Conservation (phyloP, 257 asterid genomes). For the Datura wrightii region DNA sequence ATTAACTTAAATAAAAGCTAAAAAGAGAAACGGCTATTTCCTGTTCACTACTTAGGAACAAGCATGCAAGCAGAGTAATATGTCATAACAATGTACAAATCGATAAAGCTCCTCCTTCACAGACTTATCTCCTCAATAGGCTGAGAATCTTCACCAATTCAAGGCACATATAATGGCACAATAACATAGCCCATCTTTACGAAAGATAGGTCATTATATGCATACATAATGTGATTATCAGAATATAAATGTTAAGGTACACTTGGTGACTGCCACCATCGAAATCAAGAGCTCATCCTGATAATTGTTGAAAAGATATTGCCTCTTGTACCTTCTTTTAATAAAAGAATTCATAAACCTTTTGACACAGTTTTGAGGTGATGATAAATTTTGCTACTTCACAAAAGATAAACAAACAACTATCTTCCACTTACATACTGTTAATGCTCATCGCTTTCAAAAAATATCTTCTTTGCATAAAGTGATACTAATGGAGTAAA, state of each 20-base stretch:
- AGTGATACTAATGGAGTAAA: not conserved
- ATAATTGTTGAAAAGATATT: not conserved
- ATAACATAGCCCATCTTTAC: constrained; percentile 11
- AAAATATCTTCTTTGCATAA: not conserved
- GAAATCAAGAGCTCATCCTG: not conserved
- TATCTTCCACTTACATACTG: not conserved
- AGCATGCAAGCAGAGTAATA: not conserved
- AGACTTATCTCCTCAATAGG: not conserved
- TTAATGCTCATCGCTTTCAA: not conserved
- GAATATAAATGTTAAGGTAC: not conserved
- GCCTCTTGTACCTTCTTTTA: constrained; percentile 7
- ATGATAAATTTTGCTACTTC: constrained; percentile 12
- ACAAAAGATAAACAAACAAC: constrained; percentile 5
- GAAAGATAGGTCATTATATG: not conserved
- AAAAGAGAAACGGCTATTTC: not conserved
- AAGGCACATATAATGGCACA: not conserved
- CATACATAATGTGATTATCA: not conserved
- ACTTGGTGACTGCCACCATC: not conserved
- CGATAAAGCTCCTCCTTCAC: not conserved
- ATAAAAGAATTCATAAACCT: not conserved
- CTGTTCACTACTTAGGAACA: not conserved
- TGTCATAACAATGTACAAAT: not conserved
- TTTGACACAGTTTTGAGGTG: not conserved
- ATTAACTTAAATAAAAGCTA: not conserved
- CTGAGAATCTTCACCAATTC: not conserved